Conservation (phyloP, 2,329 filamentous ascomycete genomes). For the Arthrinium phaeospermum region DNA sequence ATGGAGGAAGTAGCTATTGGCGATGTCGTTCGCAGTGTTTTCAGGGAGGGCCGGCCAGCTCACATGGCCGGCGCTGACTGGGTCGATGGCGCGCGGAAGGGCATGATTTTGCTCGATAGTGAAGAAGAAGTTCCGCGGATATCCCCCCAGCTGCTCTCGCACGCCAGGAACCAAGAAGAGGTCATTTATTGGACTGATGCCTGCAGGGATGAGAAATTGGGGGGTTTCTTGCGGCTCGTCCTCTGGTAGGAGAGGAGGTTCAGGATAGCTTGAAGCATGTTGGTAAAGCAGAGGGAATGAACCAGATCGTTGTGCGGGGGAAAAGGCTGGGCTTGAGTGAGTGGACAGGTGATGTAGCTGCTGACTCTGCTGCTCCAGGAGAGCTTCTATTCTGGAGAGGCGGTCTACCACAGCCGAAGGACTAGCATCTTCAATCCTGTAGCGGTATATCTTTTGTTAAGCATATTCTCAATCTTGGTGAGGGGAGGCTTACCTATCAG, state of each 20-base stretch:
- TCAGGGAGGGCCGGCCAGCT: constrained; percentile 37
- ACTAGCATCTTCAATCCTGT: constrained; percentile 41
- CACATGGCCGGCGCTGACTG: constrained; percentile 32
- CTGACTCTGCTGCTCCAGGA: constrained; percentile 40
- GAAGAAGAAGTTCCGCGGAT: constrained; percentile 41
- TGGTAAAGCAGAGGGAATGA: constrained; percentile 26
- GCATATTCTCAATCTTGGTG: neutral
- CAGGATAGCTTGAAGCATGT: constrained; percentile 31
- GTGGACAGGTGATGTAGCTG: constrained; percentile 34
- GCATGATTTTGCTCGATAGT: constrained; percentile 41
- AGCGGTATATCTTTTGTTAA: neutral
- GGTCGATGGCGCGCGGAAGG: constrained; percentile 38
- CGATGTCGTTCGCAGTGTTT: constrained; percentile 33
- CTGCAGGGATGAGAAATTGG: constrained; percentile 44
- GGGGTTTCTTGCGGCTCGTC: constrained; percentile 37
- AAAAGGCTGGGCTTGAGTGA: constrained; percentile 32
- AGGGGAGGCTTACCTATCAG: constrained; percentile 35
- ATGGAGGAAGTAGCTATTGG: constrained; percentile 40
- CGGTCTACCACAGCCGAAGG: constrained; percentile 43
- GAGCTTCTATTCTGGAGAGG: constrained; percentile 44
- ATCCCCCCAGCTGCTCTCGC: constrained; percentile 40
- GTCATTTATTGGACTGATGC: constrained; percentile 41
- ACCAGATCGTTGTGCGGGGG: constrained; percentile 33
- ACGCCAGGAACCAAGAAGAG: constrained; percentile 42
- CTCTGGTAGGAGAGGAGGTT: constrained; percentile 23